Evolutionary conservation across 371 early-diverging fungal genomes (phyloP), one percentile per base, ranked within the genome.

Genomic region (Rhizopus delemar): DNA sequence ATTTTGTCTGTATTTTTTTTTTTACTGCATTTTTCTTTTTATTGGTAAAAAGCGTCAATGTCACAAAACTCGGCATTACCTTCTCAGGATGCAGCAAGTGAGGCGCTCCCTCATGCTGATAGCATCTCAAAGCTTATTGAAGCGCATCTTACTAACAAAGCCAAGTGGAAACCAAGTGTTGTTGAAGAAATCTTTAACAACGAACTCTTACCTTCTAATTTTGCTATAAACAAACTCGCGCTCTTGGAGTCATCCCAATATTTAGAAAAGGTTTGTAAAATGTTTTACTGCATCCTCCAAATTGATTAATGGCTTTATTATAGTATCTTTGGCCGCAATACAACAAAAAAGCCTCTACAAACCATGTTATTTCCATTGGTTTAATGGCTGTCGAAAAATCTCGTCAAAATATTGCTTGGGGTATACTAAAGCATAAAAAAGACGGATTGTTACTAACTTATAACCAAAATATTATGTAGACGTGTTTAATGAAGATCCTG

Each of bases 381-480:
- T 63, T 93, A 41, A 79, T 94, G 71, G 71, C 93, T n/a, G 93
- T 91, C 69, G 95, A 94, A 66, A 95, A 94, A 73, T 83, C 81
- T 62, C 85, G 86, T 12, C 80, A 89, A 54, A 75, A 83, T 12
- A 81, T 88, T 39, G 57, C 82, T 3, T 88, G 87, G 86, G 83
- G 83, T 79, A 82, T 58, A 59, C 33, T 22, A 22, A 22, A 22
- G 22, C 22, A 22, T 22, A 22, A 22, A 22, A 22, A 8, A 45
- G 34, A 53, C 16, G 31, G 41, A 15, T 16, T 34, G 3, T 32
- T 49, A 9, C 6, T 7, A 22, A 22, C 22, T 22, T 22, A n/a
- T 3, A 7, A 6, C n/a, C 4, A 36, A 8, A n/a, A 8, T 0
- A 12, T 6, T 0, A 11, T 46, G 15, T 62, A 80, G 83, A 83